Conservation (phyloP, 192 early-diverging fungal genomes). For the Diversispora epigaea region DNA sequence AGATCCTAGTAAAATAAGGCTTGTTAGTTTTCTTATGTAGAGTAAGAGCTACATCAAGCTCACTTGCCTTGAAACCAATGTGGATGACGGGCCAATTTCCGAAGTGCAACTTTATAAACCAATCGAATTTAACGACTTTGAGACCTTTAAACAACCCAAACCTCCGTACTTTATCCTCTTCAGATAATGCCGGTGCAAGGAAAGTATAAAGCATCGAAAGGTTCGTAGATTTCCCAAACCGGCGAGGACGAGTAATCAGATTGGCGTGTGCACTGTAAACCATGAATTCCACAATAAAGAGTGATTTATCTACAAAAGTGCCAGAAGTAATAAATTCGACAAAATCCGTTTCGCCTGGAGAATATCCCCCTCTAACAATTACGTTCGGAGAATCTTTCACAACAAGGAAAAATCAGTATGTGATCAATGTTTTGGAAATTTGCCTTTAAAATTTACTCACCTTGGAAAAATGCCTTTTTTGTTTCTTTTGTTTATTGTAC, state of each 20-base stretch:
- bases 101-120: conserved; percentile 4
- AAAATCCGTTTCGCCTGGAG: conserved; percentile 19
- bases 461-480: conserved; percentile 1
- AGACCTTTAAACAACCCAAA: conserved; percentile 13
- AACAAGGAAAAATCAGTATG: conserved; percentile 5
- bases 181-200: not conserved
- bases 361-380: not conserved
- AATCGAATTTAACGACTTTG: conserved; percentile 1
- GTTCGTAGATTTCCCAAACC: conserved; percentile 29
- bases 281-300: conserved; percentile 29
- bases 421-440: conserved; percentile 13
- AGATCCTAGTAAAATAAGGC: conserved; percentile 12
- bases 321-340: not conserved
- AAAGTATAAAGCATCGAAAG: conserved; percentile 31
- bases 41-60: not conserved
- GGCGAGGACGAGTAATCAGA: conserved; percentile 30
- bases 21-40: not conserved
- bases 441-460: conserved; percentile 12
- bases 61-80: conserved; percentile 21
- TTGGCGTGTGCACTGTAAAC: not conserved
- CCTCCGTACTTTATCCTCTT: not conserved
- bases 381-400: not conserved
- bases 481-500: too few relatives aligned
- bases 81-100: conserved; percentile 22
- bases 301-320: conserved; percentile 27